Percentiles rank a stretch among this genome's conserved stretches.
Evolutionary conservation across 495 filamentous ascomycete genomes (phyloP).

Genomic region (Annulohypoxylon bovei): DNA sequence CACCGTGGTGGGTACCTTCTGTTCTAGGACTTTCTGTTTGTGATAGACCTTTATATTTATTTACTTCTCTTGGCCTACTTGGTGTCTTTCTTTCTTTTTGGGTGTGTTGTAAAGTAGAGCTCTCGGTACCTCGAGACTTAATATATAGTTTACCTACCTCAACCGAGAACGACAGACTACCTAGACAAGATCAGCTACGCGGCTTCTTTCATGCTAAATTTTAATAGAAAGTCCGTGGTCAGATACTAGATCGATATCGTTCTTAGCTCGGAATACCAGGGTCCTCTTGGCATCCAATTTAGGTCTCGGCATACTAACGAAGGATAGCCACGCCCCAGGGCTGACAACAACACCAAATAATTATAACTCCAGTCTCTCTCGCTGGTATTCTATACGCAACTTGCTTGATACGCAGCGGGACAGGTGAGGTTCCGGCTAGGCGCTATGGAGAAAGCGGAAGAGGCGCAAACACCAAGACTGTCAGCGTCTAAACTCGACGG

Average conservation of each 20-base stretch:
- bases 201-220: background rate
- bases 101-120: background rate
- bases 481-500: slow-evolving; percentile 4
- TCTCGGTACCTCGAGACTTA: background rate
- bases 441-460: slow-evolving; percentile 12
- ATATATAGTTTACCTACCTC: background rate
- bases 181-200: background rate
- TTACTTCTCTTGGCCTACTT: background rate
- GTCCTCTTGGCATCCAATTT: slow-evolving; percentile 1
- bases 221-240: background rate
- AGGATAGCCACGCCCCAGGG: background rate
- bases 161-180: background rate
- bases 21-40: background rate
- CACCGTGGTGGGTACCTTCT: background rate
- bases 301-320: background rate
- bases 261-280: slow-evolving; percentile 7
- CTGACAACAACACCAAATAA: background rate
- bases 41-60: background rate
- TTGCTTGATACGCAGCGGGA: background rate
- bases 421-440: background rate
- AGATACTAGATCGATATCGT: background rate
- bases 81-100: background rate
- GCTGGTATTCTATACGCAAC: background rate
- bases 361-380: background rate
- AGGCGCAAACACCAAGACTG: slow-evolving; percentile 3